phyloP scores from a whole-genome alignment of 1,284 basidiomycete genomes.

The Malassezia dermatis region DNA sequence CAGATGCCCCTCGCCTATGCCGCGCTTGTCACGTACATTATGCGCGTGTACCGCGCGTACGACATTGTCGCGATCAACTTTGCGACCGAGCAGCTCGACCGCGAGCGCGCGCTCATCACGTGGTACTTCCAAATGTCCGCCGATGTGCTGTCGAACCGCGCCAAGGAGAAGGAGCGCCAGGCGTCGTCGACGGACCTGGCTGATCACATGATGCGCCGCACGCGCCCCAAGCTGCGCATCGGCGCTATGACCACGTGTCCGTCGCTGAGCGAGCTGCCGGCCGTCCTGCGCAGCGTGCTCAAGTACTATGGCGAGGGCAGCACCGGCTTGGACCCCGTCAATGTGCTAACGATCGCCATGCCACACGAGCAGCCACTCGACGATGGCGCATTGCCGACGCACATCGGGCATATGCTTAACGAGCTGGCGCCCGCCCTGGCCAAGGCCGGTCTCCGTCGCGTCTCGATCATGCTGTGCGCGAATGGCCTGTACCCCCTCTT shows the following conservation, averaged over 20 bases:
- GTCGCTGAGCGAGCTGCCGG: constrained; percentile 28
- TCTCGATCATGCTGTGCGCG: constrained; percentile 84
- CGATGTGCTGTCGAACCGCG: constrained; percentile 53
- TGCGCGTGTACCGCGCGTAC: constrained; percentile 92
- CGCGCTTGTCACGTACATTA: constrained; percentile 88
- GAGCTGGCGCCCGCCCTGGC: constrained; percentile 62
- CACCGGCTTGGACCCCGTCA: constrained; percentile 23
- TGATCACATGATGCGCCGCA: constrained; percentile 26
- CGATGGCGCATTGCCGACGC: background rate
- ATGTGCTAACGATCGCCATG: constrained; percentile 67
- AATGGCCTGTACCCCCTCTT: constrained; percentile 86
- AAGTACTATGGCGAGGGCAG: constrained; percentile 28
- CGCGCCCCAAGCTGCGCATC: constrained; percentile 32
- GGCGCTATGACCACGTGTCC: constrained; percentile 46
- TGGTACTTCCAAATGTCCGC: constrained; percentile 49
- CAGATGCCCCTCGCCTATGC: constrained; percentile 65
- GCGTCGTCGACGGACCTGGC: constrained; percentile 41
- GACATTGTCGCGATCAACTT: constrained; percentile 83
- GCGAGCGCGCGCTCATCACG: constrained; percentile 42
- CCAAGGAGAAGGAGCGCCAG: constrained; percentile 49
- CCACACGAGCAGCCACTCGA: constrained; percentile 49
- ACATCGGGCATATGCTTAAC: constrained; percentile 63
- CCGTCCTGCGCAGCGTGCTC: constrained; percentile 33
- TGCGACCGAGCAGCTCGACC: constrained; percentile 59
- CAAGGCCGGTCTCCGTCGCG: constrained; percentile 73